A percentile compares a stretch with the other conserved stretches of the same genome.
These are phyloP conservation scores for Lichtheimia ornata DNA, from an alignment of 371 early-diverging fungal genomes.

Conservation along the genomic window DNA sequence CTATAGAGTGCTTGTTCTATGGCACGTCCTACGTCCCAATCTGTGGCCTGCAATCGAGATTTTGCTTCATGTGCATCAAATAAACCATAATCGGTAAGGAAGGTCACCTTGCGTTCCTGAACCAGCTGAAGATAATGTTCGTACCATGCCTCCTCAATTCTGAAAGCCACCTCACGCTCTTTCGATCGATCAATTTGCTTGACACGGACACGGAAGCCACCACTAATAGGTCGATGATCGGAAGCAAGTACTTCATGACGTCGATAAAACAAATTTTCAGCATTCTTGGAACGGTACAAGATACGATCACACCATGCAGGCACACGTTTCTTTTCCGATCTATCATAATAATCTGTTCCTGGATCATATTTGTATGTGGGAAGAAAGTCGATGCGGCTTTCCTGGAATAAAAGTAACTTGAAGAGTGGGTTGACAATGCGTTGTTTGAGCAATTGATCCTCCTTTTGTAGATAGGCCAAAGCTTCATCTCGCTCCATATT, in stretches of 20 bases:
- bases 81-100: constrained; percentile 31
- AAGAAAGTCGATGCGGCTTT: constrained; percentile 68
- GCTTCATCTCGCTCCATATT: constrained; percentile 20
- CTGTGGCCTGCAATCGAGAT: neutral
- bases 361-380: constrained; percentile 90
- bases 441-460: constrained; percentile 76
- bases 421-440: constrained; percentile 55
- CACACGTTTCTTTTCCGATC: constrained; percentile 78
- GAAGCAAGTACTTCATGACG: constrained; percentile 70
- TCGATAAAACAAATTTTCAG: constrained; percentile 43
- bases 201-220: constrained; percentile 56
- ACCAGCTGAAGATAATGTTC: neutral
- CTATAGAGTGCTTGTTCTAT: neutral
- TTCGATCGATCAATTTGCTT: constrained; percentile 51
- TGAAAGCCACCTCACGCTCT: neutral
- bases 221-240: constrained; percentile 83
- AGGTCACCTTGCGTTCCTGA: constrained; percentile 21
- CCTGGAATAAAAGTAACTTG: constrained; percentile 64
- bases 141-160: constrained; percentile 13
- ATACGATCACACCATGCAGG: constrained; percentile 90
- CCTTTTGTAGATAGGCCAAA: constrained; percentile 38
- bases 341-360: constrained; percentile 71
- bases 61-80: constrained; percentile 28
- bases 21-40: constrained; percentile 7
- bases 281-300: constrained; percentile 48